Conservation (phyloP, 2,329 filamentous ascomycete genomes). For the Alternaria longipes region DNA sequence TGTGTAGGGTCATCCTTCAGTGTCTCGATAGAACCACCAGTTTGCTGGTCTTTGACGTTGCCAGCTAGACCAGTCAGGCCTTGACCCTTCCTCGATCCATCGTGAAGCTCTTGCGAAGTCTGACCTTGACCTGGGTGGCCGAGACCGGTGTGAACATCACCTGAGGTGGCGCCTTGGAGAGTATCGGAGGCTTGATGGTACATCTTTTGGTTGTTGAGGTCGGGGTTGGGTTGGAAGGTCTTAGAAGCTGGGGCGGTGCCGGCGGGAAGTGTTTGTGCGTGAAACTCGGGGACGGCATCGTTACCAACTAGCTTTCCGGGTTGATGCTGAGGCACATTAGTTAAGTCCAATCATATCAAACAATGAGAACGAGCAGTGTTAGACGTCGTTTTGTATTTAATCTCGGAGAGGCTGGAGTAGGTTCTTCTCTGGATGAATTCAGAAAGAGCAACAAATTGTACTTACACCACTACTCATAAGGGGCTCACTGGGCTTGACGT, state of each 20-base stretch:
- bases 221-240: slow-evolving; percentile 58
- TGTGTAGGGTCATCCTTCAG: slow-evolving; percentile 48
- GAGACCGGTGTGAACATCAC: slow-evolving; percentile 62
- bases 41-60: slow-evolving; percentile 18
- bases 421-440: background rate
- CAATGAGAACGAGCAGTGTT: background rate
- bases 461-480: slow-evolving; percentile 65
- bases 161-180: slow-evolving; percentile 62
- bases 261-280: slow-evolving; percentile 66
- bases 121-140: slow-evolving; percentile 63
- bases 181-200: slow-evolving; percentile 57
- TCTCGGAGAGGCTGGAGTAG: background rate
- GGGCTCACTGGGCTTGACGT: slow-evolving; percentile 62
- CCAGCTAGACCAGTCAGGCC: slow-evolving; percentile 57
- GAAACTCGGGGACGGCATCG: slow-evolving; percentile 70
- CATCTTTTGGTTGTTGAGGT: slow-evolving; percentile 55
- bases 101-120: slow-evolving; percentile 60
- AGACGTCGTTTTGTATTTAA: too few species aligned
- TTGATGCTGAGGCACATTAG: slow-evolving; percentile 63
- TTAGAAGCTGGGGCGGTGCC: slow-evolving; percentile 68
- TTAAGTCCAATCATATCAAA: background rate
- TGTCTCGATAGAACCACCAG: slow-evolving; percentile 20
- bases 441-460: slow-evolving; percentile 17
- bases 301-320: slow-evolving; percentile 68
- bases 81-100: slow-evolving; percentile 55